Conservation (phyloP, 768 basidiomycete species). For the Trametes sanguinea region DNA sequence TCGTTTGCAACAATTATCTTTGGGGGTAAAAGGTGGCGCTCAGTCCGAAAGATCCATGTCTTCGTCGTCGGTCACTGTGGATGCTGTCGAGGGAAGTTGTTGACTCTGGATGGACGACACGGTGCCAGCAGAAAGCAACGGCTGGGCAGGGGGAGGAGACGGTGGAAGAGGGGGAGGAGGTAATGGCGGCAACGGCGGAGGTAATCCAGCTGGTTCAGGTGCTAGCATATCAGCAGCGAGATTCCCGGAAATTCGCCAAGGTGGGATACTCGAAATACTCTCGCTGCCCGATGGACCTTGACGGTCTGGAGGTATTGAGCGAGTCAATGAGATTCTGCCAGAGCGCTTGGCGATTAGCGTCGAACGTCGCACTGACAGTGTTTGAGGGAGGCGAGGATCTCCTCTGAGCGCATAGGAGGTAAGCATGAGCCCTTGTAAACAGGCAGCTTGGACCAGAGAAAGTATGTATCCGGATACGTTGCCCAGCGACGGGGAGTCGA, state of each 20-base stretch:
- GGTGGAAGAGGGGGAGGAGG: constrained; percentile 25
- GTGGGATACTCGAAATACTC: not conserved
- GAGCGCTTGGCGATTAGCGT: constrained; percentile 39
- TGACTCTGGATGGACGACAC: constrained; percentile 3
- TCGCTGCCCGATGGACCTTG: too few relatives aligned
- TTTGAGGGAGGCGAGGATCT: constrained; percentile 13
- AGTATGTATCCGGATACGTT: constrained; percentile 57
- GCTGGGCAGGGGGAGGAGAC: constrained; percentile 3
- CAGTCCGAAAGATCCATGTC: constrained; percentile 11
- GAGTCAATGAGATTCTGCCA: constrained; percentile 42
- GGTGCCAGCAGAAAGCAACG: too few relatives aligned
- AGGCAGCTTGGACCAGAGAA: constrained; percentile 57
- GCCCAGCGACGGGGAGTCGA: constrained; percentile 55
- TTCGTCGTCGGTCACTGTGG: not conserved
- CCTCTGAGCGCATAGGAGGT: constrained; percentile 23
- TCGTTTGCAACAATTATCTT: not conserved
- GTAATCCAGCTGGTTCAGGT: constrained; percentile 36
- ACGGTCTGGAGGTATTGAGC: not conserved
- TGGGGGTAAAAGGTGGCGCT: not conserved
- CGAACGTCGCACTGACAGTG: constrained; percentile 34
- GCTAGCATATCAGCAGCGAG: constrained; percentile 10
- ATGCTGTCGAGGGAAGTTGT: not conserved
- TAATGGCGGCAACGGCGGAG: constrained; percentile 34
- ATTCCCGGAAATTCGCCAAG: not conserved
- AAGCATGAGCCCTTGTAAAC: constrained; percentile 47